Evolutionary conservation across 2,329 filamentous ascomycete species (phyloP).

Genomic region (Penicillium brevicompactum): DNA sequence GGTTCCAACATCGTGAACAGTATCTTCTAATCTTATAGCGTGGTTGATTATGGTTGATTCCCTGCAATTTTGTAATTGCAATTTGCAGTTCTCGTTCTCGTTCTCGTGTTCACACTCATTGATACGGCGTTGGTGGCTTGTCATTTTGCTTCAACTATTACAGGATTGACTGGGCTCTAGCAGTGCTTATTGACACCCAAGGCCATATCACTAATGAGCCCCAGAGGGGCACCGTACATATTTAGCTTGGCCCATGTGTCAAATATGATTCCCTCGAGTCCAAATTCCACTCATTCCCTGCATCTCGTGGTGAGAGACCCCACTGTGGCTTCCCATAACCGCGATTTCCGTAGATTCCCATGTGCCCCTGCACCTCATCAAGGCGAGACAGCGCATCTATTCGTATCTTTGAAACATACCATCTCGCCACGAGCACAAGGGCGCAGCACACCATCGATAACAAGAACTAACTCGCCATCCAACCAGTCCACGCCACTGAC

Average conservation of each 20-base stretch:
- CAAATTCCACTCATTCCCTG: not conserved
- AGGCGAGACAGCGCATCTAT: not conserved
- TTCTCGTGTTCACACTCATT: slow-evolving; percentile 23
- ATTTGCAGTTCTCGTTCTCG: slow-evolving; percentile 1
- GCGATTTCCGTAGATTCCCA: not conserved
- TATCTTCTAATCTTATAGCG: slow-evolving; percentile 66
- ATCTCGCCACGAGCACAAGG: not conserved
- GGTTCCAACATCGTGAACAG: slow-evolving; percentile 88
- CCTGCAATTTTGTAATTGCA: not conserved
- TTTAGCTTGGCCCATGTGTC: not conserved
- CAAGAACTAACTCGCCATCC: not conserved
- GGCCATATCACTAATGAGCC: not conserved
- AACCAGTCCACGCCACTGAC: not conserved
- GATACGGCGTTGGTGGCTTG: slow-evolving; percentile 38
- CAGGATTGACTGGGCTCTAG: not conserved
- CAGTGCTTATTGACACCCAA: not conserved
- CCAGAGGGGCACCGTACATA: not conserved
- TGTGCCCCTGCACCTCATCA: not conserved
- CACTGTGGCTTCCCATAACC: not conserved
- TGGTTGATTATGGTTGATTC: too few species aligned
- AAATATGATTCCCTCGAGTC: not conserved
- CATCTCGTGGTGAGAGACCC: not conserved
- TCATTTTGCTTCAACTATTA: slow-evolving; percentile 9
- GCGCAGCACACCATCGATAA: too few species aligned
- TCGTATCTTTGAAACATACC: not conserved